Conservation (phyloP, 2,329 filamentous ascomycete species). For the Xylaria sp. region DNA sequence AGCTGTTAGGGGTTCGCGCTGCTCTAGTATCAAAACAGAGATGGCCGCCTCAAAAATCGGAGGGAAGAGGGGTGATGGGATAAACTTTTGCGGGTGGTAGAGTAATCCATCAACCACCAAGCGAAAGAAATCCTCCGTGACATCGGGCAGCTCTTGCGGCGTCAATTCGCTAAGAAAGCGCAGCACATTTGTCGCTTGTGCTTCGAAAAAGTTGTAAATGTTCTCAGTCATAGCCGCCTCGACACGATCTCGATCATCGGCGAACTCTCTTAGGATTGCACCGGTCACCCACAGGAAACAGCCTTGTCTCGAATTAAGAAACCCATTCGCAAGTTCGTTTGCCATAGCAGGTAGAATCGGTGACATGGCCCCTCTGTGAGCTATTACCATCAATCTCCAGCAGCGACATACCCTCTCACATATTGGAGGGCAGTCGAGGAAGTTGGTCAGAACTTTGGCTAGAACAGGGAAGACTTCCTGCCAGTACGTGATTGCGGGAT, state of each 20-base stretch:
- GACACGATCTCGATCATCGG: slow-evolving; percentile 86
- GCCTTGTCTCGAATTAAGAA: slow-evolving; percentile 86
- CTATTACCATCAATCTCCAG: slow-evolving; percentile 97
- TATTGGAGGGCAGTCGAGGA: slow-evolving; percentile 86
- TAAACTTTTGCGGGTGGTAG: slow-evolving; percentile 87
- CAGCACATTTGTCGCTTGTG: slow-evolving; percentile 89
- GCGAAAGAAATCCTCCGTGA: slow-evolving; percentile 97
- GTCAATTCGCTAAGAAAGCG: slow-evolving; percentile 88
- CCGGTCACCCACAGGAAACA: slow-evolving; percentile 99
- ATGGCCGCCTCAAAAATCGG: slow-evolving; percentile 89
- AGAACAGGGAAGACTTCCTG: slow-evolving; percentile 91
- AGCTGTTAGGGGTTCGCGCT: slow-evolving; percentile 89
- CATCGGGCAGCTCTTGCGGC: slow-evolving; percentile 76
- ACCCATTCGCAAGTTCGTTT: slow-evolving; percentile 86
- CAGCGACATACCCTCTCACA: slow-evolving; percentile 93
- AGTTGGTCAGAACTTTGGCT: slow-evolving; percentile 86
- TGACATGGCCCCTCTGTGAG: slow-evolving; percentile 88
- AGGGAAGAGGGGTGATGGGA: slow-evolving; percentile 80
- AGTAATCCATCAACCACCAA: slow-evolving; percentile 90
- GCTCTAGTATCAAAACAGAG: slow-evolving; percentile 86
- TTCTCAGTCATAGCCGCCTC: slow-evolving; percentile 83
- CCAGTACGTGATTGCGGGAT: slow-evolving; percentile 96
- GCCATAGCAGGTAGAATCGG: slow-evolving; percentile 87
- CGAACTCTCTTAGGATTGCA: slow-evolving; percentile 94
- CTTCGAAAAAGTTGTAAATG: slow-evolving; percentile 95